Evolutionary conservation across 345 rosid species (phyloP).

Genomic region (Streptanthus diversifolius): DNA sequence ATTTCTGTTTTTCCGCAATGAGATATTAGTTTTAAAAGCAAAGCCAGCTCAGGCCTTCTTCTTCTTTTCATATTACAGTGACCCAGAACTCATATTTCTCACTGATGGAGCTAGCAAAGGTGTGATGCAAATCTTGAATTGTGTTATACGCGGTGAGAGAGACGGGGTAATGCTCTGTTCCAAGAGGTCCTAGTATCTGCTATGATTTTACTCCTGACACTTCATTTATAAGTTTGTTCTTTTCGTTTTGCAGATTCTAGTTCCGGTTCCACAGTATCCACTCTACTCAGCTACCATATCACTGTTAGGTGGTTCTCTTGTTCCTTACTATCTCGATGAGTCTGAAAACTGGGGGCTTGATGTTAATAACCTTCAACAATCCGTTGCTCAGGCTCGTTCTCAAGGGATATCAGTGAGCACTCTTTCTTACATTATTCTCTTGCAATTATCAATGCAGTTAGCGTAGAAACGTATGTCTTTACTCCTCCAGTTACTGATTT

Average conservation of each 20-base stretch:
- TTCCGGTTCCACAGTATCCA: conserved; percentile 98
- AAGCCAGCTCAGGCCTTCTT: conserved; percentile 28
- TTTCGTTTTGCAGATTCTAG: conserved; percentile 55
- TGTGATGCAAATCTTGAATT: conserved; percentile 91
- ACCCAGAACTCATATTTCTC: conserved; percentile 91
- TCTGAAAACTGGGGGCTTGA: conserved; percentile 99
- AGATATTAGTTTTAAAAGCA: neutral
- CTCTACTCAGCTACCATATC: conserved; percentile 95
- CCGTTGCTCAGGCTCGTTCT: conserved; percentile 75
- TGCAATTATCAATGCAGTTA: neutral
- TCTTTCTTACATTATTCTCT: conserved; percentile 16
- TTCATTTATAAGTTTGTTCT: neutral
- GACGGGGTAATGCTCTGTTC: conserved; percentile 69
- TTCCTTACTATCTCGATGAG: conserved; percentile 90
- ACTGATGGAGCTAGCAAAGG: conserved; percentile 99
- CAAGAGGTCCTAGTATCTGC: conserved; percentile 6
- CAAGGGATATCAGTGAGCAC: conserved; percentile 80
- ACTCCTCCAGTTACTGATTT: neutral
- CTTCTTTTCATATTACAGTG: conserved; percentile 49
- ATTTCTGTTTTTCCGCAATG: neutral
- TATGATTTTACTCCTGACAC: neutral
- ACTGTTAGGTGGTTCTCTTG: conserved; percentile 87
- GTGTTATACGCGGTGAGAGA: conserved; percentile 73
- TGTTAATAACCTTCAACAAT: conserved; percentile 61
- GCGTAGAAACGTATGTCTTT: neutral